Conservation (phyloP, 2,329 filamentous ascomycete genomes). For the Epichloe festucae region DNA sequence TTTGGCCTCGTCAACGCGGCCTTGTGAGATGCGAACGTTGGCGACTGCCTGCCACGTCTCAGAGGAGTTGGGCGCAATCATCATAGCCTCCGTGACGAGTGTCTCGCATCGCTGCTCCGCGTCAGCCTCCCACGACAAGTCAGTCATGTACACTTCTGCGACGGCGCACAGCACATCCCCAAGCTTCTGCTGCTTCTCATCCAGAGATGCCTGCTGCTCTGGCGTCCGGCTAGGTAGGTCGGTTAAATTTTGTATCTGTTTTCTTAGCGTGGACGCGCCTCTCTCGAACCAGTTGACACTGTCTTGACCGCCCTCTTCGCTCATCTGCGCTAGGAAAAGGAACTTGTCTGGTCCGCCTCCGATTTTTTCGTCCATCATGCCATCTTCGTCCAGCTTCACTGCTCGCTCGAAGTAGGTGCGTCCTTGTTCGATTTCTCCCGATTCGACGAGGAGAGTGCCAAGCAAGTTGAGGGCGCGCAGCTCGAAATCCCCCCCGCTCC, state of each 20-base stretch:
- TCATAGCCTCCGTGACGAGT: constrained; percentile 78
- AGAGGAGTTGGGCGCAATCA: constrained; percentile 62
- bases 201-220: constrained; percentile 31
- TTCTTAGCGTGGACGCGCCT: constrained; percentile 59
- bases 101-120: constrained; percentile 80
- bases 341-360: constrained; percentile 91
- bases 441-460: constrained; percentile 70
- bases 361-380: constrained; percentile 51
- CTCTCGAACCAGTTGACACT: constrained; percentile 55
- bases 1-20: constrained; percentile 63
- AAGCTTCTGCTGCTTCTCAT: constrained; percentile 66
- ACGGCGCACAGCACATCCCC: constrained; percentile 89
- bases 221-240: constrained; percentile 25
- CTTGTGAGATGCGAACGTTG: constrained; percentile 84
- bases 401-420: constrained; percentile 60
- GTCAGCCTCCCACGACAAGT: constrained; percentile 83
- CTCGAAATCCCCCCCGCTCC: constrained; percentile 32
- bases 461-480: constrained; percentile 61
- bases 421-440: constrained; percentile 68
- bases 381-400: constrained; percentile 63
- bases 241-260: constrained; percentile 54
- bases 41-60: constrained; percentile 95
- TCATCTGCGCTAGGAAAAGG: constrained; percentile 85
- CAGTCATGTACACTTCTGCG: constrained; percentile 97
- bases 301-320: constrained; percentile 52